A percentile compares a stretch with the other conserved stretches of the same genome.
Conservation (phyloP, 2,329 filamentous ascomycete species). For the Curvularia lunata region DNA sequence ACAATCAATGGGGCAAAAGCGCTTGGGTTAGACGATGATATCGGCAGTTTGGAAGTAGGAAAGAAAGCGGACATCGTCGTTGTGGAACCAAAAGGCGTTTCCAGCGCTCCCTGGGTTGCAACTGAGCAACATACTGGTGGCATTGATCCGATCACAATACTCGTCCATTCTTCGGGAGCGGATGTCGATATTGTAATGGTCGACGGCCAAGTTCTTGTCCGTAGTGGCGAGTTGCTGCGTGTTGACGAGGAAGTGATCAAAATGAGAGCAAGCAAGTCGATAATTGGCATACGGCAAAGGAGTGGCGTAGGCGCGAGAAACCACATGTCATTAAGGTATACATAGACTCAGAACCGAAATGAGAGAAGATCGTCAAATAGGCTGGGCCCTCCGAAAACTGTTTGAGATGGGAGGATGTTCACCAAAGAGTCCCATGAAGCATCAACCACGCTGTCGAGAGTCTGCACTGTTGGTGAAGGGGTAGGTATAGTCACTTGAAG, state of each 20-base stretch:
- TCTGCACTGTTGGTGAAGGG: not conserved
- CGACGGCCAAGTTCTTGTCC: constrained; percentile 25
- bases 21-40: constrained; percentile 43
- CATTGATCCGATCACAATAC: constrained; percentile 47
- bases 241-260: constrained; percentile 16
- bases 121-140: constrained; percentile 36
- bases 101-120: constrained; percentile 51
- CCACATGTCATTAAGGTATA: constrained; percentile 36
- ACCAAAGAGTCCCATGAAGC: constrained; percentile 11
- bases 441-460: not conserved
- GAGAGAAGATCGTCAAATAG: constrained; percentile 20
- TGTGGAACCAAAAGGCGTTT: constrained; percentile 39
- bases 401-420: constrained; percentile 16
- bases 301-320: constrained; percentile 27
- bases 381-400: constrained; percentile 18
- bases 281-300: constrained; percentile 23
- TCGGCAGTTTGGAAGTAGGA: constrained; percentile 50
- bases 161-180: constrained; percentile 21
- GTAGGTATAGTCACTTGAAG: constrained; percentile 11
- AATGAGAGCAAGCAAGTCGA: constrained; percentile 19
- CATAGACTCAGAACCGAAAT: constrained; percentile 13
- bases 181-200: constrained; percentile 29
- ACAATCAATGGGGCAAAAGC: constrained; percentile 37
- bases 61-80: constrained; percentile 54
- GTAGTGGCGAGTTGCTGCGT: constrained; percentile 15